Conservation (phyloP, 2,329 filamentous ascomycete genomes). For the Zalaria sp. region DNA sequence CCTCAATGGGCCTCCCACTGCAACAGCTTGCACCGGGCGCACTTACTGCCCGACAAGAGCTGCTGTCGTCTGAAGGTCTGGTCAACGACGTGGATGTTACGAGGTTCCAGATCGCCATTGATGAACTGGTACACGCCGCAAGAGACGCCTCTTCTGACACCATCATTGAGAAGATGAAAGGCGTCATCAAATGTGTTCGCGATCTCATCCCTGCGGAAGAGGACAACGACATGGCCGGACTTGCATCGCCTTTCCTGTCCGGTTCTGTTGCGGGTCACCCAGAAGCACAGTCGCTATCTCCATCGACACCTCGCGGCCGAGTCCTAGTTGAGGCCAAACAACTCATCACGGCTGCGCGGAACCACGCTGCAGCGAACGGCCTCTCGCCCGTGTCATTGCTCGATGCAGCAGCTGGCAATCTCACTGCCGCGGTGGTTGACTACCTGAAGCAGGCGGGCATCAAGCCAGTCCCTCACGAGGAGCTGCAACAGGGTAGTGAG, state of each 20-base stretch:
- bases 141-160: conserved; percentile 58
- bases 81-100: conserved; percentile 89
- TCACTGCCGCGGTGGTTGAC: conserved; percentile 75
- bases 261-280: background rate
- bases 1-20: conserved; percentile 62
- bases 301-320: background rate
- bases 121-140: conserved; percentile 71
- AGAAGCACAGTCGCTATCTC: background rate
- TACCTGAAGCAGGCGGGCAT: conserved; percentile 76
- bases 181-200: conserved; percentile 68
- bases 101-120: conserved; percentile 86
- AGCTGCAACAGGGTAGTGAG: conserved; percentile 67
- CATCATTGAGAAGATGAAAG: conserved; percentile 76
- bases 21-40: conserved; percentile 6
- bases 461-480: conserved; percentile 55
- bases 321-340: conserved; percentile 63
- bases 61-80: conserved; percentile 50
- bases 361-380: conserved; percentile 69
- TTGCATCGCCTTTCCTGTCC: conserved; percentile 3
- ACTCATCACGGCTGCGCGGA: conserved; percentile 86
- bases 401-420: conserved; percentile 83
- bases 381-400: conserved; percentile 86
- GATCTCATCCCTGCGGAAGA: conserved; percentile 67
- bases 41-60: conserved; percentile 34
- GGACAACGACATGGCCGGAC: conserved; percentile 33